Evolutionary conservation across 192 early-diverging fungal species (phyloP).

Genomic region (Linnemannia schmuckeri): DNA sequence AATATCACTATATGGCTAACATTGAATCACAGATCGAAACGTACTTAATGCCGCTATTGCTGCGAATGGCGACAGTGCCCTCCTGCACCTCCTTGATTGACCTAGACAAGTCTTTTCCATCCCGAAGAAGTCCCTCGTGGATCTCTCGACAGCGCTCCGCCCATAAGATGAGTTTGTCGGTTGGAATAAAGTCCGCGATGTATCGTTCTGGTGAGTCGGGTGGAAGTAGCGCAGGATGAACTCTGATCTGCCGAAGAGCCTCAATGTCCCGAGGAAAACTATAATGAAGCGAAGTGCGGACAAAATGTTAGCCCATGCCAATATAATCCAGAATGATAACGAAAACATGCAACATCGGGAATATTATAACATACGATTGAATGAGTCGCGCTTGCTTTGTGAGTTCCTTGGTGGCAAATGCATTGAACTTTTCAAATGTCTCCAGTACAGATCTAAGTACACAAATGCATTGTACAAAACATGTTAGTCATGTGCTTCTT

Average conservation of each 20-base stretch:
- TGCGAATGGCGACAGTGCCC: constrained; percentile 41
- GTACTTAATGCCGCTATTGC: constrained; percentile 54
- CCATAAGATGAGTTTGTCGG: constrained; percentile 50
- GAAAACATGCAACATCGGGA: background rate
- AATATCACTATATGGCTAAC: background rate
- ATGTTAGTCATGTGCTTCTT: background rate
- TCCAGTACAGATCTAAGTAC: constrained; percentile 56
- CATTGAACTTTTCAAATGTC: constrained; percentile 57
- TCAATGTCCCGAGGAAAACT: constrained; percentile 59
- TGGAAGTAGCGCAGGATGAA: constrained; percentile 60
- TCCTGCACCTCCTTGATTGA: constrained; percentile 54
- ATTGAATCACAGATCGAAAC: background rate
- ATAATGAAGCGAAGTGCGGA: background rate
- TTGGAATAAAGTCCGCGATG: constrained; percentile 55
- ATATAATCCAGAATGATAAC: background rate
- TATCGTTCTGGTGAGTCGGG: constrained; percentile 40
- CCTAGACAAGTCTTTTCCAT: constrained; percentile 40
- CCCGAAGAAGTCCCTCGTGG: constrained; percentile 36
- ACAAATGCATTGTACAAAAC: background rate
- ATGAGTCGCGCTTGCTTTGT: constrained; percentile 46
- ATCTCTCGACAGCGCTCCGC: constrained; percentile 51
- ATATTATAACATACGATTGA: constrained; percentile 39
- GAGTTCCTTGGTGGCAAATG: constrained; percentile 58
- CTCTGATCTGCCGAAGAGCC: constrained; percentile 57
- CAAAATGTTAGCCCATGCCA: constrained; percentile 3